Evolutionary conservation across 1,284 basidiomycete genomes (phyloP).

Genomic region (Cryptococcus neoformans): DNA sequence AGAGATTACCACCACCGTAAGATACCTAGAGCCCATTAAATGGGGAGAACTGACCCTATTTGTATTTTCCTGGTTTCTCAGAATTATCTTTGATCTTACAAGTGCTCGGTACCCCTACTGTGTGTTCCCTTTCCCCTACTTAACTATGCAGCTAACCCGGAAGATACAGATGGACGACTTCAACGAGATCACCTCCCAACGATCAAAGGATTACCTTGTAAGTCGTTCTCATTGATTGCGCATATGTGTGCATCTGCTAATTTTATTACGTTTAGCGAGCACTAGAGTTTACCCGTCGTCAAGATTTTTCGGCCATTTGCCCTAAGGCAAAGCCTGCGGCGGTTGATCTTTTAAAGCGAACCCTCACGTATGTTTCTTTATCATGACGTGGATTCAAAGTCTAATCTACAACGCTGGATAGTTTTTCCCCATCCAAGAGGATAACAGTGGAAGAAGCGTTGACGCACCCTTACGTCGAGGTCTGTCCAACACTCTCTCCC

Average conservation of each 20-base stretch:
- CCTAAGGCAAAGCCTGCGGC: constrained; percentile 81
- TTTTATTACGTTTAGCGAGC: constrained; percentile 56
- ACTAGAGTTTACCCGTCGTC: constrained; percentile 84
- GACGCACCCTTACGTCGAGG: constrained; percentile 86
- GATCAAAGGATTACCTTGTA: constrained; percentile 82
- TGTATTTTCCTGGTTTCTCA: constrained; percentile 2
- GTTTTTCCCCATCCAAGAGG: constrained; percentile 63
- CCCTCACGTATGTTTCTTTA: constrained; percentile 60
- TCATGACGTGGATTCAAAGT: not conserved
- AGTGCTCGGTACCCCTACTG: constrained; percentile 57
- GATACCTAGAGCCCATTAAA: not conserved
- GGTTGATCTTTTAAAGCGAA: constrained; percentile 84
- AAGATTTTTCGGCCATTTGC: constrained; percentile 69
- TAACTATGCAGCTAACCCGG: not conserved
- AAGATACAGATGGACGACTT: constrained; percentile 56
- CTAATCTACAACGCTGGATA: constrained; percentile 14
- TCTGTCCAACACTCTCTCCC: constrained; percentile 33
- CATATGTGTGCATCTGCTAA: not conserved
- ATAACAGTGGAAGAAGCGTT: constrained; percentile 89
- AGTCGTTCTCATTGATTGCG: constrained; percentile 1
- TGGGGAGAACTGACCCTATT: not conserved
- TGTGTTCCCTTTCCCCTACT: constrained; percentile 9
- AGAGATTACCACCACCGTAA: constrained; percentile 52
- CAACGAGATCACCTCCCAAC: constrained; percentile 66
- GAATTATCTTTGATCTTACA: constrained; percentile 59